Evolutionary conservation across 108 stramenopile genomes (phyloP).

Genomic region (Cyclotella atomus): DNA sequence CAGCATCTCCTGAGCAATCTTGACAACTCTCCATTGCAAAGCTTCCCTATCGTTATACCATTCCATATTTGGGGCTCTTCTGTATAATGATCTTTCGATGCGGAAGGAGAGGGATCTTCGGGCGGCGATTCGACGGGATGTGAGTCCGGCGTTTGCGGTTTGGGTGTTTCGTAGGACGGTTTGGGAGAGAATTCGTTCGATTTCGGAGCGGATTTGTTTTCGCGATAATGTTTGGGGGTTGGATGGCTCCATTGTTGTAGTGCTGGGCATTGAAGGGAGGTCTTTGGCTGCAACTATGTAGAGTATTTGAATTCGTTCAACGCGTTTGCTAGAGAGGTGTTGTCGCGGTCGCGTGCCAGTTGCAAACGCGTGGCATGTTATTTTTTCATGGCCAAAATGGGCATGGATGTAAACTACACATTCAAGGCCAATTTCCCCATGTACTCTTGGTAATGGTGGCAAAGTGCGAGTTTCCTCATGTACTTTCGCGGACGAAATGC

Average conservation of each 20-base stretch:
- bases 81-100: slow-evolving; percentile 1
- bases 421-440: too few species aligned
- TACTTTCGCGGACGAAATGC: too few species aligned
- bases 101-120: not conserved
- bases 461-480: too few species aligned
- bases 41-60: not conserved
- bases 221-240: not conserved
- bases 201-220: not conserved
- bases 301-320: not conserved
- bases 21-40: not conserved
- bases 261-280: not conserved
- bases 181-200: not conserved
- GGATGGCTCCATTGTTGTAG: not conserved
- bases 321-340: not conserved
- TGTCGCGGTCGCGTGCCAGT: too few species aligned
- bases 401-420: too few species aligned
- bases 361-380: too few species aligned
- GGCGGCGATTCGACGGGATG: not conserved
- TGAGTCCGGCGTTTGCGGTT: not conserved
- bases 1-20: slow-evolving; percentile 7
- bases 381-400: too few species aligned
- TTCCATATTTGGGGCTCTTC: slow-evolving; percentile 3
- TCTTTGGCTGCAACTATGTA: not conserved
- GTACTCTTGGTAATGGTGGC: too few species aligned
- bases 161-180: not conserved